Evolutionary conservation across 225 moss, liverwort and hornwort species (phyloP).

Genomic region (Physcomitrium patens): DNA sequence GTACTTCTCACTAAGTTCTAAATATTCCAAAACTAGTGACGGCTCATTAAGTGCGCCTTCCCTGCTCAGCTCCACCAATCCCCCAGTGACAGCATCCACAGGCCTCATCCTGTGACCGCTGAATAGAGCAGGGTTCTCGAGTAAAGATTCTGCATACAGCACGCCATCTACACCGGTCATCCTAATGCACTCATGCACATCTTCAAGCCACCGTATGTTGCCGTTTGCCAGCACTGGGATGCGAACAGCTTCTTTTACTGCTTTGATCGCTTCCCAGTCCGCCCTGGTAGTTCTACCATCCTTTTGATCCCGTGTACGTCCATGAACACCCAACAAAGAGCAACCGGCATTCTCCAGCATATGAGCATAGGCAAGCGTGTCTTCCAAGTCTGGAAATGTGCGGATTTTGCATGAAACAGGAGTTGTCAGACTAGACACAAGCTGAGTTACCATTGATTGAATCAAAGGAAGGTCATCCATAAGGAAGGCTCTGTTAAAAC

Average conservation of each 20-base stretch:
- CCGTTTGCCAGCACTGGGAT: slow-evolving; percentile 96
- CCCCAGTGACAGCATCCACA: slow-evolving; percentile 28
- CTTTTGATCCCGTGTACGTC: slow-evolving; percentile 91
- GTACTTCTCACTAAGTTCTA: slow-evolving; percentile 73
- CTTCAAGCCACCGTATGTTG: slow-evolving; percentile 86
- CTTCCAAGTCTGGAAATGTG: slow-evolving; percentile 68
- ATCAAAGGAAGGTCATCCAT: slow-evolving; percentile 92
- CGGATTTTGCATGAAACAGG: slow-evolving; percentile 97
- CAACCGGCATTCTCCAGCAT: slow-evolving; percentile 97
- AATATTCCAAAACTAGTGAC: slow-evolving; percentile 69
- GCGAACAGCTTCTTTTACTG: slow-evolving; percentile 57
- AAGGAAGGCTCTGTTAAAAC: slow-evolving; percentile 88
- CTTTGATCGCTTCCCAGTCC: slow-evolving; percentile 87
- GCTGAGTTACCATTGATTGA: slow-evolving; percentile 62
- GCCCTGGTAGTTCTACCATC: slow-evolving; percentile 69
- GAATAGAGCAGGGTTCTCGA: slow-evolving; percentile 90
- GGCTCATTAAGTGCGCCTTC: slow-evolving; percentile 55
- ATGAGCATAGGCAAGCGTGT: slow-evolving; percentile 74
- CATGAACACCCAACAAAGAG: slow-evolving; percentile 87
- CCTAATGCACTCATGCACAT: slow-evolving; percentile 69
- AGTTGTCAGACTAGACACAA: slow-evolving; percentile 61
- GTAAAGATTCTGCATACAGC: slow-evolving; percentile 87
- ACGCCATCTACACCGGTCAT: slow-evolving; percentile 83
- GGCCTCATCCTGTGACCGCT: slow-evolving; percentile 56
- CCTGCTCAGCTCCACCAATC: slow-evolving; percentile 28